Conservation (phyloP, 176 grass and related monocot genomes). For the Juncus inflexus region DNA sequence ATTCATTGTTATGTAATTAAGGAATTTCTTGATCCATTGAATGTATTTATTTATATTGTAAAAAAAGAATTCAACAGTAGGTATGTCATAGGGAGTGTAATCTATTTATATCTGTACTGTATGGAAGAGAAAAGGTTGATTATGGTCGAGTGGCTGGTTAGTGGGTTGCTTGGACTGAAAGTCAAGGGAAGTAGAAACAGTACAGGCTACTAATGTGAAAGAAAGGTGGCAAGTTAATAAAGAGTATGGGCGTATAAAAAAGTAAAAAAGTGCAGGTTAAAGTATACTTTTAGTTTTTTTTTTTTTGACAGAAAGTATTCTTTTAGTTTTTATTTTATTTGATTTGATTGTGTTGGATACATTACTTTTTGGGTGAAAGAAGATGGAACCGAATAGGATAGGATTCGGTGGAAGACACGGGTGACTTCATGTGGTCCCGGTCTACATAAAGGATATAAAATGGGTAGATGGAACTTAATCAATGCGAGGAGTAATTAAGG, state of each 20-base stretch:
- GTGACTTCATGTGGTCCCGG: conserved; percentile 1
- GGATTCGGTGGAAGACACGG: conserved; percentile 27
- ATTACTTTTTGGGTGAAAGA: conserved; percentile 14
- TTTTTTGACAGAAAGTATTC: conserved; percentile 2
- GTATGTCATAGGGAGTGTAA: too few relatives aligned
- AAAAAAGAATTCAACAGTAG: too few relatives aligned
- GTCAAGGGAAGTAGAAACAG: conserved; percentile 19
- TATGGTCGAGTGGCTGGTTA: background rate
- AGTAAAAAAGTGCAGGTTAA: conserved; percentile 15
- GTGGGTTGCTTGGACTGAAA: conserved; percentile 21
- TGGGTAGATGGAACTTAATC: too few relatives aligned
- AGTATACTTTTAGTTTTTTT: conserved; percentile 4
- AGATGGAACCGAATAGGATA: background rate
- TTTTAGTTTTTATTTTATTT: conserved; percentile 8
- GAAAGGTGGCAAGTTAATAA: conserved; percentile 16
- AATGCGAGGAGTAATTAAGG: too few relatives aligned
- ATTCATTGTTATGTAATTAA: too few relatives aligned
- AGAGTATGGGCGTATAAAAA: background rate
- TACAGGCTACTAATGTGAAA: background rate
- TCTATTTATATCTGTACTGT: too few relatives aligned
- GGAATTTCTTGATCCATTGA: too few relatives aligned
- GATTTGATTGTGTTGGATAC: background rate
- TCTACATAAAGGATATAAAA: background rate
- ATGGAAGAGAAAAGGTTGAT: too few relatives aligned
- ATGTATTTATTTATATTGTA: too few relatives aligned